phyloP scores from a whole-genome alignment of 2,329 filamentous ascomycete species.

The Pseudogymnoascus sp. region DNA sequence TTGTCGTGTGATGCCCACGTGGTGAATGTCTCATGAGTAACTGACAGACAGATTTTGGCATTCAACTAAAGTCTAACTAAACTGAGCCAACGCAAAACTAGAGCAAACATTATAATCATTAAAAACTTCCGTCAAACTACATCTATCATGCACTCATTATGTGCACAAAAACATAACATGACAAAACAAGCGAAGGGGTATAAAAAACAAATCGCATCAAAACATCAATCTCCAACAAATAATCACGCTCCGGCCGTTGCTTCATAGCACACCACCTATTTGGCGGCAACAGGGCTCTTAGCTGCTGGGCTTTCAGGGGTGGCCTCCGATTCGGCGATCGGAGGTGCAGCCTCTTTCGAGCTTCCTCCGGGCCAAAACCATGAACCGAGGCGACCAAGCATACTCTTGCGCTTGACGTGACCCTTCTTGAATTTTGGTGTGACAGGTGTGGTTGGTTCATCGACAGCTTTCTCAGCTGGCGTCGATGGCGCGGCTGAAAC shows the following conservation, averaged over 20 bases:
- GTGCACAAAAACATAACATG: slow-evolving; percentile 7
- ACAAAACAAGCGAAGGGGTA: slow-evolving; percentile 7
- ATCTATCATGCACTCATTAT: slow-evolving; percentile 2
- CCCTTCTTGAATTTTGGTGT: slow-evolving; percentile 1
- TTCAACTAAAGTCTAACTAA: slow-evolving; percentile 5
- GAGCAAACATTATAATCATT: slow-evolving; percentile 6
- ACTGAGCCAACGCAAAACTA: slow-evolving; percentile 1
- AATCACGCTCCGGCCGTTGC: not conserved
- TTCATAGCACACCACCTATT: not conserved
- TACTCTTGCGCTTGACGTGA: not conserved
- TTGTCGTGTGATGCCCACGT: not conserved
- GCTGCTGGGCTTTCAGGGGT: not conserved
- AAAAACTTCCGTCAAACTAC: slow-evolving; percentile 6
- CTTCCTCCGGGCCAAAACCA: not conserved
- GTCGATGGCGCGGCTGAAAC: not conserved
- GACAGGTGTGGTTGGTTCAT: not conserved
- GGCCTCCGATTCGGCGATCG: not conserved
- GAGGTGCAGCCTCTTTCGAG: not conserved
- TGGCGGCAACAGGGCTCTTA: not conserved
- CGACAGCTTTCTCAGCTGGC: not conserved
- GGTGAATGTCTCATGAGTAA: not conserved
- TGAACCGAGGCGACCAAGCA: not conserved
- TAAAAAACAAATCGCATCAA: slow-evolving; percentile 6
- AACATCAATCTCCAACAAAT: slow-evolving; percentile 5
- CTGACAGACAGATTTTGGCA: not conserved